Percentiles rank a stretch among this genome's conserved stretches.
Evolutionary conservation across 257 asterid genomes (phyloP).

Genomic region (Solanum megistacrolobum): DNA sequence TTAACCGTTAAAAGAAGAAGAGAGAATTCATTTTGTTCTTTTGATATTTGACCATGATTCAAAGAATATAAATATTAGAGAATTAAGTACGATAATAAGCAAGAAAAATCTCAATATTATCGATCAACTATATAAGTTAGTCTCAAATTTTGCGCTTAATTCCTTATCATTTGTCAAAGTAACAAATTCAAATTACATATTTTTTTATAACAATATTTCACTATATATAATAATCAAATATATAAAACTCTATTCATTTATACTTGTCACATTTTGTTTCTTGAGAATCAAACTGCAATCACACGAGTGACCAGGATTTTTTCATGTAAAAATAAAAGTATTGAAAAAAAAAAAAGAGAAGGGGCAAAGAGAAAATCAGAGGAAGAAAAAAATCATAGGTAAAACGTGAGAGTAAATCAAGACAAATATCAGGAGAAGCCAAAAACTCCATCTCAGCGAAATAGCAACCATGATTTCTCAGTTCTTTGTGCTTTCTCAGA

Average conservation of each 20-base stretch:
- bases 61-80: not conserved
- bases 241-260: no score
- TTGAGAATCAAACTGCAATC: no score
- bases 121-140: not conserved
- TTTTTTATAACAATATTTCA: not conserved
- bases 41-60: not conserved
- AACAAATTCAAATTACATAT: not conserved
- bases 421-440: not conserved
- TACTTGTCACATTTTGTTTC: no score
- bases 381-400: not conserved
- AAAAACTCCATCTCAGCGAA: not conserved
- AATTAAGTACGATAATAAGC: not conserved
- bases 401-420: not conserved
- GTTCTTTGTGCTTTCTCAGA: conserved; percentile 94
- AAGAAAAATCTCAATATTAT: not conserved
- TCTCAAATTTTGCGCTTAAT: not conserved
- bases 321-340: no score
- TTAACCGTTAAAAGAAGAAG: not conserved
- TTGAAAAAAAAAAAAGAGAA: no score
- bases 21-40: not conserved
- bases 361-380: not conserved
- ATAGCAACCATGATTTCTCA: conserved; percentile 65
- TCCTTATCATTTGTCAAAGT: not conserved
- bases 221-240: not conserved
- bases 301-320: accelerated